Evolutionary conservation across 192 early-diverging fungal species (phyloP).

Genomic region (Oehlia diaphana): DNA sequence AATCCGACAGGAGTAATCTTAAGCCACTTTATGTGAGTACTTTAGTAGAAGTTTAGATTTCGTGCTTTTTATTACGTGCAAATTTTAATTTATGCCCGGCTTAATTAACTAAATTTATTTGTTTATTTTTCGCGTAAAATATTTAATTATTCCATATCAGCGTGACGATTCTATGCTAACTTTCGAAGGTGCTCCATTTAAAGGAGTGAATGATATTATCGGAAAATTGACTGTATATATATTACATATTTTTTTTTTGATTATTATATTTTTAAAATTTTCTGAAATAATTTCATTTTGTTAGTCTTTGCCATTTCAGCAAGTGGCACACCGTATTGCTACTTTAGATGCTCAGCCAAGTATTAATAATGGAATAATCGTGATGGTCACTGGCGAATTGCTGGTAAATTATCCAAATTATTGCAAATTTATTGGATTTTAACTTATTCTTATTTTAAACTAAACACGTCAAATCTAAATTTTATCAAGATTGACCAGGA

Average conservation of each 20-base stretch:
- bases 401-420: constrained; percentile 42
- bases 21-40: constrained; percentile 75
- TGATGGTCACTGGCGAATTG: constrained; percentile 84
- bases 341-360: constrained; percentile 84
- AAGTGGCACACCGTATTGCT: constrained; percentile 69
- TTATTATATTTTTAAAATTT: neutral
- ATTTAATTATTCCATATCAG: constrained; percentile 45
- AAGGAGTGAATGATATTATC: constrained; percentile 64
- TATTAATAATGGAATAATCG: constrained; percentile 62
- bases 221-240: constrained; percentile 71
- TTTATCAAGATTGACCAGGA: constrained; percentile 72
- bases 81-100: neutral
- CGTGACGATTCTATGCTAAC: constrained; percentile 79
- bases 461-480: neutral
- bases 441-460: neutral
- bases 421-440: neutral
- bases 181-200: constrained; percentile 72
- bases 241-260: neutral
- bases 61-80: neutral
- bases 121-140: constrained; percentile 1
- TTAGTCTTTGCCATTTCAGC: constrained; percentile 74
- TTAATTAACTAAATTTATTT: neutral
- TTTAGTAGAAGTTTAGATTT: constrained; percentile 7
- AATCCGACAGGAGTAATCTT: constrained; percentile 63
- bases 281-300: neutral